phyloP scores from a whole-genome alignment of 331 rosid species.

The Ulmus americana region DNA sequence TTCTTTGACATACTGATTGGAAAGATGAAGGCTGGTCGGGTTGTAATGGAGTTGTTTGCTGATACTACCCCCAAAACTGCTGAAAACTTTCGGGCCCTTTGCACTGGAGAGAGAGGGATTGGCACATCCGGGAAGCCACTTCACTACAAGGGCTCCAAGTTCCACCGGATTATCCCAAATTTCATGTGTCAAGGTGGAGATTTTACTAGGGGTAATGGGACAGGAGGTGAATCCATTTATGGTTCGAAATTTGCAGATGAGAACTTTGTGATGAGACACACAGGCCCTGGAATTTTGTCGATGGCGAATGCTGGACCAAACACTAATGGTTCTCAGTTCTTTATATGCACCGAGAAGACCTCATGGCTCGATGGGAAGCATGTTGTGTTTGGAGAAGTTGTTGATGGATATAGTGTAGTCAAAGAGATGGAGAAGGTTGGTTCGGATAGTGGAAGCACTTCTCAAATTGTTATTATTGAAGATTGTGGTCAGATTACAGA shows the following conservation, averaged over 20 bases:
- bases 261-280: slow-evolving; percentile 66
- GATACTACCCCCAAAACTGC: slow-evolving; percentile 76
- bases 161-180: slow-evolving; percentile 64
- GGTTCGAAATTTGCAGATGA: slow-evolving; percentile 61
- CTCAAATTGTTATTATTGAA: slow-evolving; percentile 52
- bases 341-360: slow-evolving; percentile 51
- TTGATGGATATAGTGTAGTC: slow-evolving; percentile 56
- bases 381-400: slow-evolving; percentile 83
- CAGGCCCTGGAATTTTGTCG: slow-evolving; percentile 66
- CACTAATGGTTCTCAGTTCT: slow-evolving; percentile 83
- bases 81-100: slow-evolving; percentile 77
- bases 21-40: slow-evolving; percentile 60
- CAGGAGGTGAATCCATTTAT: slow-evolving; percentile 80
- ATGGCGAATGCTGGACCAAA: slow-evolving; percentile 76
- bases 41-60: slow-evolving; percentile 66
- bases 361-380: slow-evolving; percentile 77
- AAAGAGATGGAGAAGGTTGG: slow-evolving; percentile 71
- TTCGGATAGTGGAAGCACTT: slow-evolving; percentile 42
- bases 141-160: slow-evolving; percentile 63
- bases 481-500: slow-evolving; percentile 59
- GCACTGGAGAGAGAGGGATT: slow-evolving; percentile 70
- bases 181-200: slow-evolving; percentile 93
- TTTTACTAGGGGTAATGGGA: slow-evolving; percentile 70
- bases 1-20: slow-evolving; percentile 81
- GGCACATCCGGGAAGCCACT: slow-evolving; percentile 57